Evolutionary conservation across 352 stramenopile genomes (phyloP).

Genomic region (Aphanomyces astaci): DNA sequence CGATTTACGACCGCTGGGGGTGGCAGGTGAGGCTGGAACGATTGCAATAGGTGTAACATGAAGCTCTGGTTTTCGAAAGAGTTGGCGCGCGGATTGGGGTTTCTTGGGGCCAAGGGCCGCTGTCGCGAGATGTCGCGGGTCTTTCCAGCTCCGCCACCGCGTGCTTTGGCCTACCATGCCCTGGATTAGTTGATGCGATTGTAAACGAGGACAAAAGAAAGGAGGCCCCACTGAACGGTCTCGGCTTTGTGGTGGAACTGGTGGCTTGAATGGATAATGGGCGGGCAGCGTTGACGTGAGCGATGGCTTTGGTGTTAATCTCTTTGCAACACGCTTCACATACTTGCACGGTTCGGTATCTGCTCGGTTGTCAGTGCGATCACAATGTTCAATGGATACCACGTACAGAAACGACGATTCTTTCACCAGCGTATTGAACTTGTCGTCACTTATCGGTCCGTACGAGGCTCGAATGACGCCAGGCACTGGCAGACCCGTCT

Average conservation of each 20-base stretch:
- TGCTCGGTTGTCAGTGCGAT: not conserved
- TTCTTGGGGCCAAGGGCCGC: not conserved
- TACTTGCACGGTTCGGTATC: constrained; percentile 6
- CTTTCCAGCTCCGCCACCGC: constrained; percentile 11
- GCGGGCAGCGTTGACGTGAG: not conserved
- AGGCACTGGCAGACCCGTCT: not conserved
- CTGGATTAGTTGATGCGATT: not conserved
- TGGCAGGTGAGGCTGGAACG: not conserved
- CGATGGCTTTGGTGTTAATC: constrained; percentile 9
- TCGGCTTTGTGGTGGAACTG: not conserved
- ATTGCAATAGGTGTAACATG: not conserved
- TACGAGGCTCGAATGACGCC: not conserved
- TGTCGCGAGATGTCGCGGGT: not conserved
- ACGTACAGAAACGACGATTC: constrained; percentile 9
- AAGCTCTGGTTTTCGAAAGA: not conserved
- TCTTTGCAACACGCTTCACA: constrained; percentile 5
- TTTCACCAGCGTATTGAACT: not conserved
- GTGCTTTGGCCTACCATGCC: not conserved
- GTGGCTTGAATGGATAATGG: not conserved
- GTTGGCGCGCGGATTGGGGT: not conserved
- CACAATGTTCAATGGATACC: too few relatives aligned
- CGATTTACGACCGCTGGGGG: not conserved
- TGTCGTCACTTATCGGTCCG: not conserved
- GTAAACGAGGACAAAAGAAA: too few relatives aligned
- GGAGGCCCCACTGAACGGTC: too few relatives aligned